Base-by-base conservation (phyloP, 1,284 basidiomycete genomes). In the Apiotrichum porosum region DNA sequence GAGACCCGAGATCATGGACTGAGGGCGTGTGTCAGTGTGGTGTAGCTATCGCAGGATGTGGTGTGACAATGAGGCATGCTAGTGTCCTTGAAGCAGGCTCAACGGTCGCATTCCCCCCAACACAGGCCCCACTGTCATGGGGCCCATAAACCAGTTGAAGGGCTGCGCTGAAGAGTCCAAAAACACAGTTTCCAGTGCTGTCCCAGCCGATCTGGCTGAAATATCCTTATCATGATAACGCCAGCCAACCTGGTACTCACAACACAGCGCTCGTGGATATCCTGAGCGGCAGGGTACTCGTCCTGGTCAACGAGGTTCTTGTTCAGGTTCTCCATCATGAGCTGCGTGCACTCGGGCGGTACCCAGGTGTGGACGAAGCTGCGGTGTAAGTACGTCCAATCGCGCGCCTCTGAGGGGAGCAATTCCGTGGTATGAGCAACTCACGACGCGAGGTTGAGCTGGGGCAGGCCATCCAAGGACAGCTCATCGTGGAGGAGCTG, bases 261-360 rank as follows among this genome's bases (percentile, higher is more conserved):
- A 61, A 69, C 69, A 76, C 84, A 90, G 53, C 86, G 82, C n/a
- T 83, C 83, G 66, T 90, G 88, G 42, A 91, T 79, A 26, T 81
- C 73, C 69, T 68, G 65, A 1, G 86, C 87, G 48, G 84, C 82
- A 15, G 90, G 90, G 70, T 95, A 95, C 71, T 94, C 89, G 64
- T 94, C 93, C 63, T 85, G 83, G 69, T 89, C 92, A 42, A 92
- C 90, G 43, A 93, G 74, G 68, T 92, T 93, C 73, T 93, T 92
- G 62, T 81, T 82, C 61, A 92, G 80, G 68, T 92, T 92, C 73
- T 92, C 90, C 42, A 78, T 60, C 77, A 89, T 83, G 52, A 92
- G 79, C 58, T 82, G 81, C 60, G 84, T 78, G 44, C 82, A 82
- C 62, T 81, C 72, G 48, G 76, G 71, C n/a, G 82, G 80, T 73